Conservation (phyloP, 2,329 filamentous ascomycete genomes). For the Drechslera avenae region DNA sequence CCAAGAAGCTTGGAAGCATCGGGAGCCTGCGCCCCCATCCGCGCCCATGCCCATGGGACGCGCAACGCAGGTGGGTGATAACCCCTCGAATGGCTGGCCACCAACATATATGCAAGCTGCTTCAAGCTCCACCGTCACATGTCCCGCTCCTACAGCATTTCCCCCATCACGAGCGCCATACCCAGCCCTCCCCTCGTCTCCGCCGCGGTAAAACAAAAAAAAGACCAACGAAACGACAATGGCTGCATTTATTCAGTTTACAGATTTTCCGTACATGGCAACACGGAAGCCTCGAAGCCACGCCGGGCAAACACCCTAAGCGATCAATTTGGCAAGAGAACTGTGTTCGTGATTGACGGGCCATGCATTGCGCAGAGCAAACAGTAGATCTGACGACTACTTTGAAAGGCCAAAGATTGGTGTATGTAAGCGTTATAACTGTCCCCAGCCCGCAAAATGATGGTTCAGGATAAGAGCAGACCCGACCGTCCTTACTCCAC, state of each 20-base stretch:
- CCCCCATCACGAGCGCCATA: neutral
- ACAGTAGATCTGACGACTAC: too few relatives aligned
- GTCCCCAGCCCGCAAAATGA: too few relatives aligned
- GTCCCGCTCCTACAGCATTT: neutral
- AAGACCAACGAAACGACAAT: neutral
- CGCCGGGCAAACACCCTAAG: too few relatives aligned
- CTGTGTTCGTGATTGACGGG: too few relatives aligned
- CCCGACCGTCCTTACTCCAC: too few relatives aligned
- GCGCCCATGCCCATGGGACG: neutral
- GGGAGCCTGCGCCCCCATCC: neutral
- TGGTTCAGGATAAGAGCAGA: too few relatives aligned
- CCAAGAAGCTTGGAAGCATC: constrained; percentile 4
- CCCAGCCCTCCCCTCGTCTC: constrained; percentile 1
- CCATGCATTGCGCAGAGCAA: too few relatives aligned
- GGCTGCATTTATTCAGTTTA: neutral
- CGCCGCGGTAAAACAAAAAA: neutral
- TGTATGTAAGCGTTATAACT: too few relatives aligned
- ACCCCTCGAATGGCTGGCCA: neutral
- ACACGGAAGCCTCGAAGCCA: too few relatives aligned
- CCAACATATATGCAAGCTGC: neutral
- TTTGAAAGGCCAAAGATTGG: too few relatives aligned
- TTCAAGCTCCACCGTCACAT: neutral
- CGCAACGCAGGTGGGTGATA: neutral
- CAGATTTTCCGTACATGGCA: too few relatives aligned
- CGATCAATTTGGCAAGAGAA: too few relatives aligned